Conservation (phyloP, 2,329 filamentous ascomycete species). For the Pseudopyricularia javanii region DNA sequence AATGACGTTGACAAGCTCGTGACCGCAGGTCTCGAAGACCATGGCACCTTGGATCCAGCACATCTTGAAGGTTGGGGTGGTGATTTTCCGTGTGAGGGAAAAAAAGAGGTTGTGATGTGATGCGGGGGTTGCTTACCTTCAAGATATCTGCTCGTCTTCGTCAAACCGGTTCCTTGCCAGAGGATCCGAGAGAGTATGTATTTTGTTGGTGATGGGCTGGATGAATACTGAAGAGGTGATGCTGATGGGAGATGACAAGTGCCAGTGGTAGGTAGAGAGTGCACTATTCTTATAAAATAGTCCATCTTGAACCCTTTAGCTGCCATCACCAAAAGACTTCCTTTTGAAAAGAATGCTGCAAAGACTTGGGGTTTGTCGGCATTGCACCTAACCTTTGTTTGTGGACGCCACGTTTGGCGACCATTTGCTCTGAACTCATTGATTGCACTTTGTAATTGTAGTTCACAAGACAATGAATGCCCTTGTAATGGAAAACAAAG, state of each 20-base stretch:
- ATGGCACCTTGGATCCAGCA: background rate
- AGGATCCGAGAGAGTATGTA: background rate
- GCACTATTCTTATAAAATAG: no score
- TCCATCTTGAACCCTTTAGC: no score
- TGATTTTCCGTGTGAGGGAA: background rate
- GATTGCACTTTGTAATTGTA: no score
- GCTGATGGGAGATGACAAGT: background rate
- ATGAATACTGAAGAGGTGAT: background rate
- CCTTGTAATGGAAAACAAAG: no score
- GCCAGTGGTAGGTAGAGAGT: no score
- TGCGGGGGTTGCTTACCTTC: background rate
- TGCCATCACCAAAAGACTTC: no score
- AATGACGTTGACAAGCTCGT: background rate
- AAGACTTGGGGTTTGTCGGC: no score
- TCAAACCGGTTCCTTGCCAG: background rate
- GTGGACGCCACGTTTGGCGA: no score
- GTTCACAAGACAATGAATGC: no score
- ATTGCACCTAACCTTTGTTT: no score
- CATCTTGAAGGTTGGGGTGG: background rate
- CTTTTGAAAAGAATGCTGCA: no score
- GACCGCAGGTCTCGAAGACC: background rate
- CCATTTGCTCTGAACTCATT: no score
- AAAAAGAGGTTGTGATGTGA: background rate
- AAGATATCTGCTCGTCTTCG: background rate
- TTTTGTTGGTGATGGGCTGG: background rate